Percentiles rank a stretch among this genome's conserved stretches.
These are phyloP conservation scores for Phaeosphaeriaceae sp. DNA, from an alignment of 2,329 filamentous ascomycete genomes.

Conservation along the genomic window DNA sequence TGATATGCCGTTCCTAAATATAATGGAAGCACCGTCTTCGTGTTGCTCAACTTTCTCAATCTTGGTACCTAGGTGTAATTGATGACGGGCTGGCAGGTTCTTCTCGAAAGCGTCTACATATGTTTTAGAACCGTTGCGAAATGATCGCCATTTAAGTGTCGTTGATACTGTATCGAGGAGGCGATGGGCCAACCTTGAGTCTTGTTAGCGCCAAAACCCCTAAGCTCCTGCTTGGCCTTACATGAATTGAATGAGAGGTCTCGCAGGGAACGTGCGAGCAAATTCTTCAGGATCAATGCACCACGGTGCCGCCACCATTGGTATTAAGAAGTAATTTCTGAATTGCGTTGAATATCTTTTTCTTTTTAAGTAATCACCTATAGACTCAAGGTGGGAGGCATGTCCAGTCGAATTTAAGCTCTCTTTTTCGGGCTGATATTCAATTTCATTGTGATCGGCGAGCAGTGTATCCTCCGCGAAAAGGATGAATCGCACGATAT, in stretches of 20 bases:
- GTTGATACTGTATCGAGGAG: conserved; percentile 8
- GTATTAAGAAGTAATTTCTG: conserved; percentile 5
- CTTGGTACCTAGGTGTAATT: neutral
- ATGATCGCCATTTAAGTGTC: conserved; percentile 4
- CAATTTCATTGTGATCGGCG: neutral
- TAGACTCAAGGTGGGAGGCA: conserved; percentile 1
- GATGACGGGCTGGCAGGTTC: neutral
- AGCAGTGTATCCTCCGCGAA: conserved; percentile 6
- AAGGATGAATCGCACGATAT: conserved; percentile 9
- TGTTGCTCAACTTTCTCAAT: too few relatives aligned
- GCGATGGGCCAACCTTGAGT: conserved; percentile 2
- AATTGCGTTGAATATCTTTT: conserved; percentile 9
- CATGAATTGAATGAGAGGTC: neutral
- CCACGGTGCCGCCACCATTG: conserved; percentile 14
- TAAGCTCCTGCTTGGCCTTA: conserved; percentile 3
- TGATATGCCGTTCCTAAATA: neutral
- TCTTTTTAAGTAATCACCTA: conserved; percentile 9
- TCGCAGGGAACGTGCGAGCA: conserved; percentile 8
- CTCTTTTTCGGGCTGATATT: too few relatives aligned
- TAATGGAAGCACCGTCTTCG: neutral
- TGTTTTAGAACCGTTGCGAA: conserved; percentile 4
- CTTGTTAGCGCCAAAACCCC: neutral
- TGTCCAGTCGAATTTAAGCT: neutral
- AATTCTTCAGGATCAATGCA: conserved; percentile 13
- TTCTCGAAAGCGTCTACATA: conserved; percentile 6